Percentiles rank a stretch among this genome's conserved stretches.
phyloP scores from a whole-genome alignment of 2,329 filamentous ascomycete genomes.

The Ascochyta pisi region DNA sequence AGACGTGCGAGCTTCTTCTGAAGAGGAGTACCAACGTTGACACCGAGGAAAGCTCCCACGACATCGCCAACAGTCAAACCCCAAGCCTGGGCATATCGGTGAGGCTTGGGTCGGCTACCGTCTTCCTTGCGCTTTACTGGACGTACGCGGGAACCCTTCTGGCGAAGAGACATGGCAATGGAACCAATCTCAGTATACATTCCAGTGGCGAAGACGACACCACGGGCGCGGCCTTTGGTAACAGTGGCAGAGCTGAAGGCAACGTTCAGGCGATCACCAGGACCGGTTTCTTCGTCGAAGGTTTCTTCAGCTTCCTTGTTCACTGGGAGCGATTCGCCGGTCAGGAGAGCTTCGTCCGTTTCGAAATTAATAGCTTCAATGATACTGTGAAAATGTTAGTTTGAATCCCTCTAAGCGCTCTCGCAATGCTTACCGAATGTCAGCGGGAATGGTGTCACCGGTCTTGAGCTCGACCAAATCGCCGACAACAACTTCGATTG shows the following conservation, averaged over 20 bases:
- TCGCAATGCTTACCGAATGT: constrained; percentile 57
- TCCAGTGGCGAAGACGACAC: constrained; percentile 71
- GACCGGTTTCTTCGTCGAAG: constrained; percentile 61
- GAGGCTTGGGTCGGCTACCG: constrained; percentile 36
- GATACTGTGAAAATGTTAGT: constrained; percentile 37
- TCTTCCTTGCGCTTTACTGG: constrained; percentile 51
- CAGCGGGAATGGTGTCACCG: constrained; percentile 73
- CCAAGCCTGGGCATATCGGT: constrained; percentile 56
- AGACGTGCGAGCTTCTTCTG: constrained; percentile 48
- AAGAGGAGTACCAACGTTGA: constrained; percentile 48
- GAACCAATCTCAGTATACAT: constrained; percentile 77
- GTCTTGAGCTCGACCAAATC: constrained; percentile 68
- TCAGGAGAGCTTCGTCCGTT: constrained; percentile 74
- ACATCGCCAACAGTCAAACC: constrained; percentile 55
- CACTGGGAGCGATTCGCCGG: constrained; percentile 73
- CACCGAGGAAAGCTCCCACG: constrained; percentile 47
- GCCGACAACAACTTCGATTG: constrained; percentile 68
- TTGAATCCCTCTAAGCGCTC: background rate
- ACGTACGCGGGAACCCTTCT: constrained; percentile 50
- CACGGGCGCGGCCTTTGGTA: constrained; percentile 71
- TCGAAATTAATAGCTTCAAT: constrained; percentile 75
- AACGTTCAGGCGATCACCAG: constrained; percentile 73
- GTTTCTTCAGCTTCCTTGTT: constrained; percentile 65
- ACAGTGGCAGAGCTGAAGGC: constrained; percentile 73
- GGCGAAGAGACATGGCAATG: constrained; percentile 71